Conservation (phyloP, 148 eudicot genomes). For the Rhododendron simsii region DNA sequence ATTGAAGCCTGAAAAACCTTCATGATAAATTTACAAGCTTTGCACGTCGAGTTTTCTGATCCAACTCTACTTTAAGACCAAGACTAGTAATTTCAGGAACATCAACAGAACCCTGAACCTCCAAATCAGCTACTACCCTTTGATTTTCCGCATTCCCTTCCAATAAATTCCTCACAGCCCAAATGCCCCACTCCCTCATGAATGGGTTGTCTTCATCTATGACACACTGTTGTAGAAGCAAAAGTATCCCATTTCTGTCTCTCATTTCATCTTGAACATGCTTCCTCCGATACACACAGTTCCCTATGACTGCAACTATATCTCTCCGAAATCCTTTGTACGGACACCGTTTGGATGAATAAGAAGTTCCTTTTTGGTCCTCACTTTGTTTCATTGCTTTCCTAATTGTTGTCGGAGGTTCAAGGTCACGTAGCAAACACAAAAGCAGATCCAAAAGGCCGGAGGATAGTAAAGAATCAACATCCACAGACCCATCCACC, state of each 20-base stretch:
- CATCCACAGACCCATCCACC: slow-evolving; percentile 17
- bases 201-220: slow-evolving; percentile 83
- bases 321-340: slow-evolving; percentile 85
- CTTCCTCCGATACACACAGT: slow-evolving; percentile 58
- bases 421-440: slow-evolving; percentile 58
- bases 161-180: slow-evolving; percentile 59
- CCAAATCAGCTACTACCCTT: slow-evolving; percentile 52
- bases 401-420: slow-evolving; percentile 69
- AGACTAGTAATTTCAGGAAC: slow-evolving; percentile 58
- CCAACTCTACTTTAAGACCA: slow-evolving; percentile 80
- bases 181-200: slow-evolving; percentile 93
- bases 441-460: slow-evolving; percentile 71
- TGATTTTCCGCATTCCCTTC: slow-evolving; percentile 71
- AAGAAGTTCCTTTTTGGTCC: slow-evolving; percentile 19
- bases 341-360: slow-evolving; percentile 47
- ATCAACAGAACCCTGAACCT: slow-evolving; percentile 77
- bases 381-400: slow-evolving; percentile 44
- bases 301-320: slow-evolving; percentile 69
- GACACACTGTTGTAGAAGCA: slow-evolving; percentile 76
- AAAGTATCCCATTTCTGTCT: slow-evolving; percentile 48
- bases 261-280: slow-evolving; percentile 74
- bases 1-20: slow-evolving; percentile 1
- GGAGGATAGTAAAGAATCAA: slow-evolving; percentile 30
- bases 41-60: slow-evolving; percentile 54
- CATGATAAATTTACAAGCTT: slow-evolving; percentile 67